phyloP scores from a whole-genome alignment of 2,329 filamentous ascomycete genomes.

The Pseudogymnoascus sp. region DNA sequence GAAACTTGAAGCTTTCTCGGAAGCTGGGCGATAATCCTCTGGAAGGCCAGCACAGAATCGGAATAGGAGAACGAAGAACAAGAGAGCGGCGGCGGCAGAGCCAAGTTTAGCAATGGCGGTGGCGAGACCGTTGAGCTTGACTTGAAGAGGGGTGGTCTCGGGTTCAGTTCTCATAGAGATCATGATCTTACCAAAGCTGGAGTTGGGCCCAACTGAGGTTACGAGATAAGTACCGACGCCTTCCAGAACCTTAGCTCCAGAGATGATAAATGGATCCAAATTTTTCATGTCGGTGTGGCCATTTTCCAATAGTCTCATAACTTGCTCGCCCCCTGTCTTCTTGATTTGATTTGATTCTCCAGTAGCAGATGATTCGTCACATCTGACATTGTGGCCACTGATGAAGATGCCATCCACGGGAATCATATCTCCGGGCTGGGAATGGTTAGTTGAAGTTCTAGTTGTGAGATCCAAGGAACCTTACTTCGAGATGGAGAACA shows the following conservation, averaged over 20 bases:
- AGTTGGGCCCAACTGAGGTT: conserved; percentile 67
- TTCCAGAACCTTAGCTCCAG: conserved; percentile 68
- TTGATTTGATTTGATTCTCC: conserved; percentile 67
- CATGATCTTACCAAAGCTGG: conserved; percentile 68
- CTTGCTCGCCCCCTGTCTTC: conserved; percentile 57
- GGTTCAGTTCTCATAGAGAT: conserved; percentile 70
- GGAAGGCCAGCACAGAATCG: conserved; percentile 61
- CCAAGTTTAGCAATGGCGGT: conserved; percentile 71
- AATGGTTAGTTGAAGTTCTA: conserved; percentile 32
- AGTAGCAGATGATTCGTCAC: conserved; percentile 67
- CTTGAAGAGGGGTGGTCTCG: conserved; percentile 70
- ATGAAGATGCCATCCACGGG: conserved; percentile 65
- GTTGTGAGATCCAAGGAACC: conserved; percentile 41
- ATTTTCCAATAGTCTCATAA: conserved; percentile 53
- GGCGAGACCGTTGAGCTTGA: conserved; percentile 67
- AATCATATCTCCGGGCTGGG: conserved; percentile 59
- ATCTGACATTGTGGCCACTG: conserved; percentile 56
- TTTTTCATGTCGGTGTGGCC: conserved; percentile 50
- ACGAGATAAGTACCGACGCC: conserved; percentile 70
- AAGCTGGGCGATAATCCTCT: conserved; percentile 37
- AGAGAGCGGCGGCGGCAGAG: conserved; percentile 60
- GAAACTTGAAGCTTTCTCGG: conserved; percentile 53
- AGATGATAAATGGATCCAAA: conserved; percentile 72
- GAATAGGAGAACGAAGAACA: conserved; percentile 75
- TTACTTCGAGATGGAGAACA: conserved; percentile 62